Evolutionary conservation across 352 stramenopile genomes (phyloP).

Genomic region (Blastocystis sp.): DNA sequence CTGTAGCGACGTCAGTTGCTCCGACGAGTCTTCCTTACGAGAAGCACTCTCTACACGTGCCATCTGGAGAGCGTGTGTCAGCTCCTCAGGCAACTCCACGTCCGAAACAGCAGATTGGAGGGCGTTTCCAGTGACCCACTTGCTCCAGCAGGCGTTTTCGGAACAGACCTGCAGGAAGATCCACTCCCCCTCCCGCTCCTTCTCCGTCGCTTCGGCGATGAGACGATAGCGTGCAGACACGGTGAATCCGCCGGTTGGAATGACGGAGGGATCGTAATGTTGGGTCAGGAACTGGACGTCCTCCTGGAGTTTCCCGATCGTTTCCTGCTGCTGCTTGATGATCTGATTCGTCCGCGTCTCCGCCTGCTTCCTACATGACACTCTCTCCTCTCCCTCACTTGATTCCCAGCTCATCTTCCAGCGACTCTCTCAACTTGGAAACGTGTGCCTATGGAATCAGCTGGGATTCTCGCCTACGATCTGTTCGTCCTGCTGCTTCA

Average conservation of each 20-base stretch:
- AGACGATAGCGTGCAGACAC: neutral
- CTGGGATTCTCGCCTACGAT: neutral
- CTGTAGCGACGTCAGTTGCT: neutral
- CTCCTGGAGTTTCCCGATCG: neutral
- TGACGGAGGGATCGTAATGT: neutral
- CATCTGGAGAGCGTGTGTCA: neutral
- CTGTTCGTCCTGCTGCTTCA: conserved; percentile 23
- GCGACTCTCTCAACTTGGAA: conserved; percentile 12
- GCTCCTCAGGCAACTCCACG: neutral
- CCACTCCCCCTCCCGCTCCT: neutral
- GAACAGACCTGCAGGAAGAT: neutral
- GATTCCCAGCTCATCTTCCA: conserved; percentile 8
- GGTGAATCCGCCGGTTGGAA: neutral
- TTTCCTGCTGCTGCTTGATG: conserved; percentile 23
- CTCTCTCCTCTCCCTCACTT: neutral
- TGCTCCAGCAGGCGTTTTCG: neutral
- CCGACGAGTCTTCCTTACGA: neutral
- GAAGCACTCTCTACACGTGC: neutral
- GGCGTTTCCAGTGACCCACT: neutral
- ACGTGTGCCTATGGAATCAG: neutral
- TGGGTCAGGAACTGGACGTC: neutral
- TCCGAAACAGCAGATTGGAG: neutral
- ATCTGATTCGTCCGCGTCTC: neutral
- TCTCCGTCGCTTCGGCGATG: neutral
- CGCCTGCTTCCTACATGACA: conserved; percentile 3